Base-by-base conservation (phyloP, 495 filamentous ascomycete species). In the Daldinia grandis region DNA sequence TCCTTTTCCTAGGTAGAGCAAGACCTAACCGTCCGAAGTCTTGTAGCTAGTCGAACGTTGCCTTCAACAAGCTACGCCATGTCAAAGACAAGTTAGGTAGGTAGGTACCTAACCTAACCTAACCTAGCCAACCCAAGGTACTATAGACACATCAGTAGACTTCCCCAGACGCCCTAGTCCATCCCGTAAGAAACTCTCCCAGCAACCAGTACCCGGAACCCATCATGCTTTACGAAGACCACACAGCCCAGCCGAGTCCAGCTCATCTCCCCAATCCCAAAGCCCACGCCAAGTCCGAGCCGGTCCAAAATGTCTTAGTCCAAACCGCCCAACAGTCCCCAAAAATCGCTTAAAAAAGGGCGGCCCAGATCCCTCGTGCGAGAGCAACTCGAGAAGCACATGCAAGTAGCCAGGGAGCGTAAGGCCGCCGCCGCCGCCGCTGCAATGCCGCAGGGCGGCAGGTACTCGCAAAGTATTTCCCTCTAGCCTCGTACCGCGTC, bases 381-480 rank as follows among this genome's bases (percentile, higher is more conserved):
- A 47, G 42, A 19, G 42, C 42, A 12, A 47, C 42, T 24, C 42
- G 42, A 47, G 42, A 47, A 33, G 27, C 51, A 54, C 17, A 31
- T 31, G 51, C 25, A 55, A 19, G 51, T 31, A 55, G 25, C 42
- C 42, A 47, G 42, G 17, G 24, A 47, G 42, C 42, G 42, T 47
- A 47, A 19, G 42, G 42, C 42, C 19, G 42, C 42, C 42, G 42
- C 42, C 42, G 42, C 42, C 19, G 42, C 42, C 42, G 42, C 42
- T 19, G 42, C 42, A 7, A 10, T 47, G 42, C 24, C 21, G 14
- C 42, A 10, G 42, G 42, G 42, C 42, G 42, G 33, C 14, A 47
- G 42, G 33, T 35, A 47, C 42, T 47, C 42, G 42, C 42, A 47
- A 47, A 47, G 42, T 47, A 47, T 47, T 47, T 47, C 42, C 42